phyloP scores from a whole-genome alignment of 805 yeast genomes.

The Pichia deserticola region DNA sequence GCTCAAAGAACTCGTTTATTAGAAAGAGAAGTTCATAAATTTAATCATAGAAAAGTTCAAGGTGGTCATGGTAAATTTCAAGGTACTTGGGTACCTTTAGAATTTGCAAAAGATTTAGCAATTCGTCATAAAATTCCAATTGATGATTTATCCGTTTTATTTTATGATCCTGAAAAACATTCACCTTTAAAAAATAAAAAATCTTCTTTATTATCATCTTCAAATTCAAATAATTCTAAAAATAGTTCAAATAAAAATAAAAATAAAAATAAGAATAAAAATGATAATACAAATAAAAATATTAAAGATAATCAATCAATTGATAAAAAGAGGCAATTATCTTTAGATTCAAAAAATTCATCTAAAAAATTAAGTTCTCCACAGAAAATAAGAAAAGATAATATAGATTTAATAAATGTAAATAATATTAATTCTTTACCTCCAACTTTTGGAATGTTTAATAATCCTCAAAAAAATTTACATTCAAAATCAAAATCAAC shows the following conservation, averaged over 20 bases:
- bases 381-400: neutral
- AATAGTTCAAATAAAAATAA: neutral
- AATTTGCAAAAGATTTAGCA: slow-evolving; percentile 53
- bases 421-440: slow-evolving; percentile 2
- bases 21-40: slow-evolving; percentile 64
- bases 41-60: slow-evolving; percentile 67
- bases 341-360: neutral
- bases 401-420: neutral
- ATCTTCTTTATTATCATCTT: slow-evolving; percentile 6
- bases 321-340: slow-evolving; percentile 10
- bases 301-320: too few relatives aligned
- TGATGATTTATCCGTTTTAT: slow-evolving; percentile 45
- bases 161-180: slow-evolving; percentile 42
- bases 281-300: too few relatives aligned
- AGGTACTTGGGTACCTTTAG: slow-evolving; percentile 80
- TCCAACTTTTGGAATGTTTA: slow-evolving; percentile 14
- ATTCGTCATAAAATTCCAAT: slow-evolving; percentile 44
- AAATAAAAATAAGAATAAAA: too few relatives aligned
- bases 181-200: slow-evolving; percentile 36
- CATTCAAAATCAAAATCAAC: neutral
- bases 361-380: slow-evolving; percentile 2
- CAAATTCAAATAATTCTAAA: neutral
- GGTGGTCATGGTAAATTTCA: slow-evolving; percentile 84
- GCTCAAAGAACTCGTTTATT: slow-evolving; percentile 71
- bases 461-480: neutral